Conservation (phyloP, 257 asterid genomes). For the Solanum microdontum region DNA sequence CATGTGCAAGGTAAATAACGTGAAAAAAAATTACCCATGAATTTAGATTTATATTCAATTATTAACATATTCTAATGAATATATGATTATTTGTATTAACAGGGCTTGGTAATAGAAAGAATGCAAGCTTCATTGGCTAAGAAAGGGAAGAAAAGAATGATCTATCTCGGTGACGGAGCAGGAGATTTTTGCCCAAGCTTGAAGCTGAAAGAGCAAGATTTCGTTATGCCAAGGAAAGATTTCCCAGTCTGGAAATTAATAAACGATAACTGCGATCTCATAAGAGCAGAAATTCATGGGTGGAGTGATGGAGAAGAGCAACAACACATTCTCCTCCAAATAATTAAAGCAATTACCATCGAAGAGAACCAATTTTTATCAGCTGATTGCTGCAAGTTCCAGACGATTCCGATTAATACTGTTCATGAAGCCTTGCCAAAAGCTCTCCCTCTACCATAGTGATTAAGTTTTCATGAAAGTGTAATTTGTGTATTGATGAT, state of each 20-base stretch:
- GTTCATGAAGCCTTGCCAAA: constrained; percentile 23
- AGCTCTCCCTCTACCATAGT: constrained; percentile 30
- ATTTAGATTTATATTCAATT: too few species aligned
- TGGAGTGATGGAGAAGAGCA: constrained; percentile 28
- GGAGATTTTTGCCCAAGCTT: constrained; percentile 29
- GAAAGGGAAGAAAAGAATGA: constrained; percentile 22
- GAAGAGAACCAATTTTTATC: constrained; percentile 14
- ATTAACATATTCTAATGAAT: background rate
- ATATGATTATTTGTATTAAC: background rate
- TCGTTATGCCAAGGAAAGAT: constrained; percentile 26
- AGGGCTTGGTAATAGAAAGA: constrained; percentile 22
- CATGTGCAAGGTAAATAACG: constrained; percentile 55
- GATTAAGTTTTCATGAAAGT: background rate
- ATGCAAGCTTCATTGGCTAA: constrained; percentile 9
- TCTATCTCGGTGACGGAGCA: constrained; percentile 28
- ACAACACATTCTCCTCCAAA: constrained; percentile 9
- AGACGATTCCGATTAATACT: constrained; percentile 9
- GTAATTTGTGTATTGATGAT: too few species aligned
- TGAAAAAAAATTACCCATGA: too few species aligned
- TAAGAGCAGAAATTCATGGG: constrained; percentile 17
- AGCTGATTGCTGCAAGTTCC: constrained; percentile 30
- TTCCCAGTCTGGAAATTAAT: constrained; percentile 28
- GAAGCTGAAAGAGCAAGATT: constrained; percentile 15
- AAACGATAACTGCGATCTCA: background rate
- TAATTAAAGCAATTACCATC: constrained; percentile 8